Percentiles rank a stretch among this genome's conserved stretches.
Evolutionary conservation across 139 green algal species (phyloP).

Genomic region (Raphidocelis subcapitata): DNA sequence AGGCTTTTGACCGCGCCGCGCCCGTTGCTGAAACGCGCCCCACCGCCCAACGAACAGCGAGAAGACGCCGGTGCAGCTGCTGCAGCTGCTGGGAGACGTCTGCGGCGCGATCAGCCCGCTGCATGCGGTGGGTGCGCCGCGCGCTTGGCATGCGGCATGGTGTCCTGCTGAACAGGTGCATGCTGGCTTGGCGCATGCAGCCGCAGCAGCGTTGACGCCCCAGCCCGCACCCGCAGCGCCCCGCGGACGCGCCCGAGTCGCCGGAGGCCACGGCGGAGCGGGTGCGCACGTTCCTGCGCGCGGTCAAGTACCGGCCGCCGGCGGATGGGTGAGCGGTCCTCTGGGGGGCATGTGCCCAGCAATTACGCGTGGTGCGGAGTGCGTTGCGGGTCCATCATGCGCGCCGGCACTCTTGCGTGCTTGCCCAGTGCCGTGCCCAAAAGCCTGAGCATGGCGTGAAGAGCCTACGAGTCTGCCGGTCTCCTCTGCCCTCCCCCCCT

Average conservation of each 20-base stretch:
- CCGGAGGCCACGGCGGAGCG: constrained; percentile 47
- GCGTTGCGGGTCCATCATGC: background rate
- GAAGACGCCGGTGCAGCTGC: constrained; percentile 41
- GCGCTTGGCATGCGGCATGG: background rate
- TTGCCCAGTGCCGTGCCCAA: background rate
- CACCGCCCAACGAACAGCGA: constrained; percentile 38
- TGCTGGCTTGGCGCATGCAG: background rate
- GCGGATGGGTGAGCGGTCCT: constrained; percentile 46
- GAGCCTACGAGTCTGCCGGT: too few species aligned
- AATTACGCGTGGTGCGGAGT: background rate
- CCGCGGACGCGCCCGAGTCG: background rate
- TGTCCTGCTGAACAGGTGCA: background rate
- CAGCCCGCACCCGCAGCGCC: background rate
- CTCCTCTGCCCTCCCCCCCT: too few species aligned
- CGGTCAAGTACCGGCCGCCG: constrained; percentile 59
- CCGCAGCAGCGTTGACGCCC: background rate
- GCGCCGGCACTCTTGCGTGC: background rate
- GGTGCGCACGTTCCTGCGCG: constrained; percentile 50
- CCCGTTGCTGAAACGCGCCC: background rate
- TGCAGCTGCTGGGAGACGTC: constrained; percentile 58
- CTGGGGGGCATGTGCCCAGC: background rate
- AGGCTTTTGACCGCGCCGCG: background rate
- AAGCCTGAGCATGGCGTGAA: constrained; percentile 3
- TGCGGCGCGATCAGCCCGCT: constrained; percentile 52
- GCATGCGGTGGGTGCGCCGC: constrained; percentile 37